Percentiles rank a stretch among this genome's conserved stretches.
Conservation (phyloP, 2,329 filamentous ascomycete species). For the Cytospora paraplurivora region DNA sequence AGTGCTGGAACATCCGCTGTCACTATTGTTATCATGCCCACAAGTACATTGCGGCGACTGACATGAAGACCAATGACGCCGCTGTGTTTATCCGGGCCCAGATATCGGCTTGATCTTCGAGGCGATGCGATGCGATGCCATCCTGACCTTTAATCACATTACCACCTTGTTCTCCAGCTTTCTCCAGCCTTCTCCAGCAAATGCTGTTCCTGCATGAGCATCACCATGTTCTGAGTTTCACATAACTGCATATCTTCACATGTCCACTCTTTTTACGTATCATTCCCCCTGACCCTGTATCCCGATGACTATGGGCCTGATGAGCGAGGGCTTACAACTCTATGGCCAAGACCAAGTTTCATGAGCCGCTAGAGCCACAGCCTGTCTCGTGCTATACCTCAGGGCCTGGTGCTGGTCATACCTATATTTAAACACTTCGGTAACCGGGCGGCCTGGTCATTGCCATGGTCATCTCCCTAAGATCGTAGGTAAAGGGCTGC, state of each 20-base stretch:
- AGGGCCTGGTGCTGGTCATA: not conserved
- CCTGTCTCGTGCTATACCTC: conserved; percentile 19
- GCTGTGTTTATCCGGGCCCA: not conserved
- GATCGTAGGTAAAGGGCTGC: no score
- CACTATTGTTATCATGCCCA: not conserved
- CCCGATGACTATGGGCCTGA: conserved; percentile 5
- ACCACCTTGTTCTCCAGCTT: not conserved
- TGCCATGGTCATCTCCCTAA: no score
- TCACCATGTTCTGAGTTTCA: no score
- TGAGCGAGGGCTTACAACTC: conserved; percentile 6
- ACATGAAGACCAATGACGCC: conserved; percentile 3
- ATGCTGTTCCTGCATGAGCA: not conserved
- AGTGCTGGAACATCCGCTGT: no score
- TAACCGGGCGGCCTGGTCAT: no score
- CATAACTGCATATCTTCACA: not conserved
- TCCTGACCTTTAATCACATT: not conserved
- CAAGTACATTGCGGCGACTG: not conserved
- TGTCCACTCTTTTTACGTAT: conserved; percentile 2
- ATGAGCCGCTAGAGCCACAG: conserved; percentile 10
- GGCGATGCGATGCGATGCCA: not conserved
- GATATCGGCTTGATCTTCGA: conserved; percentile 2
- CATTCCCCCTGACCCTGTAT: conserved; percentile 7
- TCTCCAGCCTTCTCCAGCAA: not conserved
- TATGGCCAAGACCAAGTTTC: conserved; percentile 21
- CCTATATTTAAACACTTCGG: conserved; percentile 13